phyloP scores from a whole-genome alignment of 257 asterid species.

The Buddleja alternifolia region DNA sequence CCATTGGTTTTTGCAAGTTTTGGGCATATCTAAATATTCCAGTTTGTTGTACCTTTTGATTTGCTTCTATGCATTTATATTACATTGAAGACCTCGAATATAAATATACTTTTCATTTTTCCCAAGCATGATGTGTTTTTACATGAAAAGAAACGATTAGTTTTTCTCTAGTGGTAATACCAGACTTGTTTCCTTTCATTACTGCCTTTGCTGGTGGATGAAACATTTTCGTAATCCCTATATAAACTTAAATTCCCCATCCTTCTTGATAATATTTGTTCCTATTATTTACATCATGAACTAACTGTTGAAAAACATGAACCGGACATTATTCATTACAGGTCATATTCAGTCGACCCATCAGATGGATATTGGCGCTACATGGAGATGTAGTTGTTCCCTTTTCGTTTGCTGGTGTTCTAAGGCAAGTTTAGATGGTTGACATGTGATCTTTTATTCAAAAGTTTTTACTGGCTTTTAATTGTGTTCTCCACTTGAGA shows the following conservation, averaged over 20 bases:
- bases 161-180: neutral
- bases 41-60: neutral
- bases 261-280: conserved; percentile 15
- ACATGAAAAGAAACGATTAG: neutral
- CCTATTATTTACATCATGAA: conserved; percentile 10
- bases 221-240: conserved; percentile 2
- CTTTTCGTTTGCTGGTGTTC: conserved; percentile 75
- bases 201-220: conserved; percentile 2
- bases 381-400: conserved; percentile 86
- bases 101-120: neutral
- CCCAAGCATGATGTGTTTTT: neutral
- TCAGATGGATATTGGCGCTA: conserved; percentile 94
- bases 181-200: conserved; percentile 13
- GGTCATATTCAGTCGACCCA: conserved; percentile 94
- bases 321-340: conserved; percentile 30
- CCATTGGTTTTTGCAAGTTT: conserved; percentile 9
- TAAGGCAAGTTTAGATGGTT: conserved; percentile 57
- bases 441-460: neutral
- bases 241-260: neutral
- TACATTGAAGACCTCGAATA: conserved; percentile 5
- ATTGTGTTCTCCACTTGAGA: neutral
- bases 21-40: neutral
- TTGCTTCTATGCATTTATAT: neutral
- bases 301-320: conserved; percentile 20
- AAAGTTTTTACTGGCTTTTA: conserved; percentile 16